phyloP scores from a whole-genome alignment of 139 green algal species.

The Closterium sp. region DNA sequence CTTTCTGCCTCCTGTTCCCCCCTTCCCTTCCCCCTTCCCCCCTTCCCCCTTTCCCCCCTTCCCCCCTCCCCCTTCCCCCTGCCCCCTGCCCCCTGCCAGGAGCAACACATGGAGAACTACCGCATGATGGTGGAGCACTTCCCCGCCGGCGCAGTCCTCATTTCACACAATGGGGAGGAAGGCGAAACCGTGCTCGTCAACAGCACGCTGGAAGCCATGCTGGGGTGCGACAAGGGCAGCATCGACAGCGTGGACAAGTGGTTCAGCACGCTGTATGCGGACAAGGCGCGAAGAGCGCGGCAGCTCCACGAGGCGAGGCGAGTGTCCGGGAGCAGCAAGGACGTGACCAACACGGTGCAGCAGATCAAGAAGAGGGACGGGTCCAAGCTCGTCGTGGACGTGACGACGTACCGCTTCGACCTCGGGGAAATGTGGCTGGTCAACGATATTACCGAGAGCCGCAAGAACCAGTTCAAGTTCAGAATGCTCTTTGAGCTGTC shows the following conservation, averaged over 20 bases:
- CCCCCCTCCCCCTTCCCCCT: neutral
- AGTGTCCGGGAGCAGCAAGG: neutral
- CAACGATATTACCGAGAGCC: neutral
- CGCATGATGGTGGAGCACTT: neutral
- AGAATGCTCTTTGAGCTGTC: neutral
- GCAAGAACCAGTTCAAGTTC: neutral
- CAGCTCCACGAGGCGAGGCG: neutral
- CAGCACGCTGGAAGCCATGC: neutral
- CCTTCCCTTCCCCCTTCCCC: neutral
- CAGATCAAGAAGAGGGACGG: neutral
- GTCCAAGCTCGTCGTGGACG: neutral
- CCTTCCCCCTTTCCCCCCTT: neutral
- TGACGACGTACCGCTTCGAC: neutral
- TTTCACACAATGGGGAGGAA: neutral
- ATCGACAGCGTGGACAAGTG: conserved; percentile 1
- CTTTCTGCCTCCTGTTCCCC: neutral
- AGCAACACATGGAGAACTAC: neutral
- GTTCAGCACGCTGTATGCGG: neutral
- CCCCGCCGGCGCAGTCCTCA: neutral
- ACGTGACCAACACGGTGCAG: neutral
- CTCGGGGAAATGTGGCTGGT: conserved; percentile 2
- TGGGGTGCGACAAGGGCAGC: neutral
- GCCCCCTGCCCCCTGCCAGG: neutral
- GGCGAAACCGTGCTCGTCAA: neutral
- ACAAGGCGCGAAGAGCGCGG: neutral